A percentile compares a stretch with the other conserved stretches of the same genome.
Conservation (phyloP, 192 early-diverging fungal species). For the Rhizoclosmatium globosum region DNA sequence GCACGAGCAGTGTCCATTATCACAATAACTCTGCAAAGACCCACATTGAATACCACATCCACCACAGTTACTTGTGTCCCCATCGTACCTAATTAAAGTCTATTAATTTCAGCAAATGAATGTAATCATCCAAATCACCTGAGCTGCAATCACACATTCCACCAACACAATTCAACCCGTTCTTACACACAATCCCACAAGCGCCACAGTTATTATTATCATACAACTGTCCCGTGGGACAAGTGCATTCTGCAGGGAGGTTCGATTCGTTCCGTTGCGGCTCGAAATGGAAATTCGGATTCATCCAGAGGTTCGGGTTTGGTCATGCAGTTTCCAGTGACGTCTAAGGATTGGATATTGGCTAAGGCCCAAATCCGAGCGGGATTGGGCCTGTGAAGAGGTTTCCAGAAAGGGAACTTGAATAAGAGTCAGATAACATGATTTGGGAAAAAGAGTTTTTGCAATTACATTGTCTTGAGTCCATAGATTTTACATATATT, state of each 20-base stretch:
- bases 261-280: not conserved
- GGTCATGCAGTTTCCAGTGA: not conserved
- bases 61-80: too few species aligned
- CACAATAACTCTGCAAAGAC: too few species aligned
- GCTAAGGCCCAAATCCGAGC: not conserved
- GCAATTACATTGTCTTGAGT: not conserved
- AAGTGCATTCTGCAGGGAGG: not conserved
- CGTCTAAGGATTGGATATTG: not conserved
- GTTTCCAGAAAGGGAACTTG: not conserved
- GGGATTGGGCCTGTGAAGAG: not conserved
- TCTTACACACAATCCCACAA: not conserved
- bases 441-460: not conserved
- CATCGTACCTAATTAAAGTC: too few species aligned
- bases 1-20: too few species aligned
- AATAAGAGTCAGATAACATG: not conserved
- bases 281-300: not conserved
- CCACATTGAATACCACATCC: too few species aligned
- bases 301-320: not conserved
- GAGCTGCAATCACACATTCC: not conserved
- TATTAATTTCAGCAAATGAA: too few species aligned
- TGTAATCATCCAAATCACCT: not conserved
- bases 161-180: not conserved
- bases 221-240: not conserved
- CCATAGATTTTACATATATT: not conserved
- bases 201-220: not conserved